These are phyloP conservation scores for Brachypodium distachyon DNA, from an alignment of 202 grass and related monocot species.

Conservation along the genomic window DNA sequence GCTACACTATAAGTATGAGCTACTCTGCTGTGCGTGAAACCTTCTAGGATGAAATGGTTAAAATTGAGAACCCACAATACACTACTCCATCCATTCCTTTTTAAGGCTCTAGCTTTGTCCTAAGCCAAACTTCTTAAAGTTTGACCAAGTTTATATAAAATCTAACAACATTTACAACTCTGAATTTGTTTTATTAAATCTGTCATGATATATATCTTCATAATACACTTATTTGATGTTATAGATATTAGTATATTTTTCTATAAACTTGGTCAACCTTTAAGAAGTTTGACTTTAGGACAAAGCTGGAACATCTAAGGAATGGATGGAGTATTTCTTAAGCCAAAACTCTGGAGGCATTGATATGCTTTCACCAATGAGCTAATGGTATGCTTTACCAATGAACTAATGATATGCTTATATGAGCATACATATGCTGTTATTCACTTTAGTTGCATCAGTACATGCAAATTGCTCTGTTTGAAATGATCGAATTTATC, in stretches of 20 bases:
- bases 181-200: too few relatives aligned
- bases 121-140: neutral
- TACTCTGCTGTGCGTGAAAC: neutral
- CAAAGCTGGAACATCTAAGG: too few relatives aligned
- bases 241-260: too few relatives aligned
- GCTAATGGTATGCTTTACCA: neutral
- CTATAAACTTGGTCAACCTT: too few relatives aligned
- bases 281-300: too few relatives aligned
- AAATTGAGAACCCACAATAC: neutral
- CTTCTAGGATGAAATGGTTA: neutral
- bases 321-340: too few relatives aligned
- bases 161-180: too few relatives aligned
- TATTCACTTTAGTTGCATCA: neutral
- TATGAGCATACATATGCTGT: neutral
- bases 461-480: neutral
- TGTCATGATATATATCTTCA: too few relatives aligned
- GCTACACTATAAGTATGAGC: neutral
- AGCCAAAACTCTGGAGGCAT: neutral
- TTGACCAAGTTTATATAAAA: too few relatives aligned
- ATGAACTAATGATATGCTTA: neutral
- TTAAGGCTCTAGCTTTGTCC: too few relatives aligned
- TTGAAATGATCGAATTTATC: neutral
- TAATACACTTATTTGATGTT: too few relatives aligned
- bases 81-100: too few relatives aligned
- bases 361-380: constrained; percentile 3